Conservation (phyloP, 164 flowering plant species). For the Stephania japonica region DNA sequence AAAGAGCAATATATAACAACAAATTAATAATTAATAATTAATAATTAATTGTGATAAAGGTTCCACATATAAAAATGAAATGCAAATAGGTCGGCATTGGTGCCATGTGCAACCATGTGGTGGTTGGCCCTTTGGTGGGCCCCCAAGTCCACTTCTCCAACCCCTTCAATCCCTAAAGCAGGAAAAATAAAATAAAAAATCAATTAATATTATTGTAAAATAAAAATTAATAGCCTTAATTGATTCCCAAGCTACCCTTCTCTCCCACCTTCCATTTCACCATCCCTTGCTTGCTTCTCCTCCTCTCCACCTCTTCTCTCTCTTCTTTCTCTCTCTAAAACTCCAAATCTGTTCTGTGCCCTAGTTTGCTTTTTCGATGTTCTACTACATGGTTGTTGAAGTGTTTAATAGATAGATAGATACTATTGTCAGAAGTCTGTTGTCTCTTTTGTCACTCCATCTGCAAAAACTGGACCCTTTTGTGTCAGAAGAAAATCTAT, state of each 20-base stretch:
- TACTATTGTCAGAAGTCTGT: constrained; percentile 27
- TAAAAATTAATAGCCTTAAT: constrained; percentile 8
- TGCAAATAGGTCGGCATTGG: constrained; percentile 46
- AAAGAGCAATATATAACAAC: neutral
- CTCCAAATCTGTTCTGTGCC: neutral
- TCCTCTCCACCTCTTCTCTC: constrained; percentile 6
- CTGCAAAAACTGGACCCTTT: constrained; percentile 29
- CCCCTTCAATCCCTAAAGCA: constrained; percentile 8
- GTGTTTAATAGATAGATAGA: neutral
- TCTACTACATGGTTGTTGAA: neutral
- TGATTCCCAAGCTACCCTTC: constrained; percentile 27
- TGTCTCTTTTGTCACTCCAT: constrained; percentile 24
- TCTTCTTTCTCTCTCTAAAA: neutral
- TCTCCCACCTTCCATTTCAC: constrained; percentile 14
- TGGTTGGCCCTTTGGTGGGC: constrained; percentile 45
- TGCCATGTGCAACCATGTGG: constrained; percentile 89
- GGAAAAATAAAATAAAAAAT: neutral
- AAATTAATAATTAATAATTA: neutral
- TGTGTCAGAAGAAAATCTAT: constrained; percentile 46
- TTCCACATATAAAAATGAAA: constrained; percentile 25
- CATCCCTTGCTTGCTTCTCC: constrained; percentile 13
- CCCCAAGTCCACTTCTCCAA: constrained; percentile 45
- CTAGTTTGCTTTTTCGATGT: neutral
- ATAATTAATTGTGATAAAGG: constrained; percentile 10
- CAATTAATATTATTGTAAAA: neutral